phyloP scores from a whole-genome alignment of 495 filamentous ascomycete species.

The Acidomyces sp. region DNA sequence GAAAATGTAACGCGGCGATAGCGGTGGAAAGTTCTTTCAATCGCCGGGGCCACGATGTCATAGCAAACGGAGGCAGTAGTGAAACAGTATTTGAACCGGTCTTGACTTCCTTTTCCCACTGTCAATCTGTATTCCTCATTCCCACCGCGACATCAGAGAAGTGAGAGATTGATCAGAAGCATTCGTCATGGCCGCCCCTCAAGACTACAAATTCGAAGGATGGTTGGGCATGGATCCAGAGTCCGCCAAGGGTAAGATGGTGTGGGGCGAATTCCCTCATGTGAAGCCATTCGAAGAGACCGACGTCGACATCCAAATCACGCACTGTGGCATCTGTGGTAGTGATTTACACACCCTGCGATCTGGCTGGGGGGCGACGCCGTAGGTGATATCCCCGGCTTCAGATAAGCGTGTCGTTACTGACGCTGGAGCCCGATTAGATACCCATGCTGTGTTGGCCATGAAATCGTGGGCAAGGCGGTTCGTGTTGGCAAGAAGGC shows the following conservation, averaged over 20 bases:
- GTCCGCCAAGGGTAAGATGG: constrained; percentile 53
- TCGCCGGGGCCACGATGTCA: too few species aligned
- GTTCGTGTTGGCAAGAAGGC: constrained; percentile 55
- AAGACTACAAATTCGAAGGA: constrained; percentile 49
- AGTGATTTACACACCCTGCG: constrained; percentile 63
- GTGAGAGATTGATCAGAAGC: too few species aligned
- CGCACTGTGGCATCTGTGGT: constrained; percentile 78
- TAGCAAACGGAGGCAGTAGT: too few species aligned
- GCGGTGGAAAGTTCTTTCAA: too few species aligned
- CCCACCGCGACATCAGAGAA: too few species aligned
- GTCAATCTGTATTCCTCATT: too few species aligned
- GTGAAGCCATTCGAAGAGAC: constrained; percentile 68
- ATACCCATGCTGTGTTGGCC: constrained; percentile 56
- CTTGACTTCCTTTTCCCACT: too few species aligned
- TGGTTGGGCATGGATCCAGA: constrained; percentile 59
- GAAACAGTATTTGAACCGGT: too few species aligned
- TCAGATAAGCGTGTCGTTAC: too few species aligned
- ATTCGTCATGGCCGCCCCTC: constrained; percentile 6
- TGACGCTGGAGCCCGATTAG: constrained; percentile 37
- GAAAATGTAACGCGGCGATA: too few species aligned
- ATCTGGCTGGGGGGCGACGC: constrained; percentile 59
- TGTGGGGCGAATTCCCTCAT: constrained; percentile 37
- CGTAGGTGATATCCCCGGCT: too few species aligned
- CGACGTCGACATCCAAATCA: constrained; percentile 65
- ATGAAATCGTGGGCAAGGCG: constrained; percentile 72